A percentile compares a stretch with the other conserved stretches of the same genome.
Evolutionary conservation across 768 basidiomycete species (phyloP).

Genomic region (Coprinopsis marcescibilis): DNA sequence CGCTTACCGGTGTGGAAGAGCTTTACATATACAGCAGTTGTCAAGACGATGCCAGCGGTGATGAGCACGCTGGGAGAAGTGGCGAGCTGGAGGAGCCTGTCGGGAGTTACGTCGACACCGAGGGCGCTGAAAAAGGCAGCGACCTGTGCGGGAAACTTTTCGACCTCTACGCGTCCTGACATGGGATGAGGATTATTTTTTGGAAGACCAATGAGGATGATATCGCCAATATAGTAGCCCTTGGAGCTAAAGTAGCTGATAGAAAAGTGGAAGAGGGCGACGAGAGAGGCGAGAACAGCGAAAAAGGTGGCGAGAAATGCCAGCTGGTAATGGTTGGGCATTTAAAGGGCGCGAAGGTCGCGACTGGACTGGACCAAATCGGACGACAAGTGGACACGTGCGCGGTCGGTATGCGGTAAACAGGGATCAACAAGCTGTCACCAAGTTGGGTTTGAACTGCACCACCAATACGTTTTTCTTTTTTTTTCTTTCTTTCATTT

Average conservation of each 20-base stretch:
- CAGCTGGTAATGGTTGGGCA: slow-evolving; percentile 54
- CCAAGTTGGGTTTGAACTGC: too few species aligned
- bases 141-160: slow-evolving; percentile 15
- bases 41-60: slow-evolving; percentile 43
- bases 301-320: slow-evolving; percentile 52
- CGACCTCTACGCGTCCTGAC: slow-evolving; percentile 15
- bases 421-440: too few species aligned
- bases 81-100: slow-evolving; percentile 24
- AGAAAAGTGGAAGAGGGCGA: slow-evolving; percentile 37
- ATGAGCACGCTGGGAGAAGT: slow-evolving; percentile 26
- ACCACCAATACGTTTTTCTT: slow-evolving; percentile 8
- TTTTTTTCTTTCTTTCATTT: slow-evolving; percentile 20
- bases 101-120: slow-evolving; percentile 26
- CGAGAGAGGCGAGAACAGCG: slow-evolving; percentile 41
- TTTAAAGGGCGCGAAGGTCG: slow-evolving; percentile 14
- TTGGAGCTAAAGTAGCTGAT: slow-evolving; percentile 39
- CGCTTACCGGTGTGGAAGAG: slow-evolving; percentile 39
- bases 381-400: too few species aligned
- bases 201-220: slow-evolving; percentile 61
- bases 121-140: slow-evolving; percentile 6
- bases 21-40: slow-evolving; percentile 49
- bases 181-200: slow-evolving; percentile 19
- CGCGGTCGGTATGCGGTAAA: too few species aligned
- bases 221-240: slow-evolving; percentile 50
- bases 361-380: background rate